These are phyloP conservation scores for Vanrija humicola DNA, from an alignment of 1,284 basidiomycete genomes.

Conservation along the genomic window DNA sequence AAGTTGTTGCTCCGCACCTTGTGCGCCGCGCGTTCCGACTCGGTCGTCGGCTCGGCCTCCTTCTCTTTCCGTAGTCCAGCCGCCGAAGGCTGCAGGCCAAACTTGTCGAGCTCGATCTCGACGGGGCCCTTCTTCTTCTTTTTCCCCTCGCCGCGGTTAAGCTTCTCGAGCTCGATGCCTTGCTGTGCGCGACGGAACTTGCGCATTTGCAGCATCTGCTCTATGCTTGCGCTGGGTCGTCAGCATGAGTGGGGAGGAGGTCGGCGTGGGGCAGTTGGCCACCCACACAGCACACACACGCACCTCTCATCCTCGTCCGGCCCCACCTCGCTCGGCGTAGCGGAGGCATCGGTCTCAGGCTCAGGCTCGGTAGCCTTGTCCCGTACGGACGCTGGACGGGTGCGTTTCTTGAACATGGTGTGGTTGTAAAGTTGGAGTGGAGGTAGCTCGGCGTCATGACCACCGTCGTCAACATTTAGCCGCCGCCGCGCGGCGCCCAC, in stretches of 20 bases:
- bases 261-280: no score
- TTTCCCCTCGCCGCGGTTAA: conserved; percentile 77
- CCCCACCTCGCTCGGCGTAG: conserved; percentile 11
- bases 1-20: conserved; percentile 85
- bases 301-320: conserved; percentile 7
- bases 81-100: conserved; percentile 53
- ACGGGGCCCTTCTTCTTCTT: conserved; percentile 56
- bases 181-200: conserved; percentile 66
- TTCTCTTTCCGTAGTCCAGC: conserved; percentile 47
- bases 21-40: conserved; percentile 62
- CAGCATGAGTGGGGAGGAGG: no score
- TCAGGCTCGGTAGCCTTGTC: not conserved
- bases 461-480: no score
- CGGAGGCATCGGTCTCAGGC: not conserved
- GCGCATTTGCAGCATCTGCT: conserved; percentile 80
- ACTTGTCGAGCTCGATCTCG: conserved; percentile 48
- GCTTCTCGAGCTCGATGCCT: conserved; percentile 79
- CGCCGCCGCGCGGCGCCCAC: no score
- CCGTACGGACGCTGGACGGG: conserved; percentile 44
- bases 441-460: no score
- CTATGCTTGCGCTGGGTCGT: conserved; percentile 51
- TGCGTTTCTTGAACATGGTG: conserved; percentile 51
- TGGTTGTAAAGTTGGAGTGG: no score
- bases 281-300: not conserved
- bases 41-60: conserved; percentile 57